A percentile compares a stretch with the other conserved stretches of the same genome.
Conservation (phyloP, 495 filamentous ascomycete species). For the Talaromyces ruber region DNA sequence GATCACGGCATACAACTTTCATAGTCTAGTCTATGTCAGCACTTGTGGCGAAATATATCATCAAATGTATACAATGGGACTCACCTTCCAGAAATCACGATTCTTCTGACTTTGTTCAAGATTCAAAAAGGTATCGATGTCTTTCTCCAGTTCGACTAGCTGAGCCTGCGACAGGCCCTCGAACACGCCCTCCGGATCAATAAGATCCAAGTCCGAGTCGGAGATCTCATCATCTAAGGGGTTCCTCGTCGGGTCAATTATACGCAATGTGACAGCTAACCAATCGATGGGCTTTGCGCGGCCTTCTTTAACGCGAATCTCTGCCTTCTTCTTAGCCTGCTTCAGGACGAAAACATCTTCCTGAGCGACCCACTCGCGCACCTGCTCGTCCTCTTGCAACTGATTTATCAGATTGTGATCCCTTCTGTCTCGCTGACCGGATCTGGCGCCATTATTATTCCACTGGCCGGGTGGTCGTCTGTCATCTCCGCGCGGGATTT, state of each 20-base stretch:
- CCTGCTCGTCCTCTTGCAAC: slow-evolving; percentile 67
- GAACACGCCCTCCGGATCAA: slow-evolving; percentile 76
- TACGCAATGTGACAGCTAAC: slow-evolving; percentile 82
- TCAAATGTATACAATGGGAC: slow-evolving; percentile 2
- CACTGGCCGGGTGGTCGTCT: slow-evolving; percentile 9
- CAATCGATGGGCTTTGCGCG: slow-evolving; percentile 92
- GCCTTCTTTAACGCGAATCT: slow-evolving; percentile 89
- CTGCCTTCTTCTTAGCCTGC: slow-evolving; percentile 96
- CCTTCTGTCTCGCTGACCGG: slow-evolving; percentile 24
- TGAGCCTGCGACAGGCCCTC: slow-evolving; percentile 63
- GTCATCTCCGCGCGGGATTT: slow-evolving; percentile 25
- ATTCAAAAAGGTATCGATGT: slow-evolving; percentile 77
- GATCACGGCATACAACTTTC: slow-evolving; percentile 75
- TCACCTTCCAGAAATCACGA: slow-evolving; percentile 76
- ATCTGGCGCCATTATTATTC: neutral
- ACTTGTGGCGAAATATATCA: neutral
- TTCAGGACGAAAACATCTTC: slow-evolving; percentile 95
- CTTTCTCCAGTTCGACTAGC: slow-evolving; percentile 70
- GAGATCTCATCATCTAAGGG: slow-evolving; percentile 75
- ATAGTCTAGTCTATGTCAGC: slow-evolving; percentile 47
- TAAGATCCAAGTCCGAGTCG: slow-evolving; percentile 67
- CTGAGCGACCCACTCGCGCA: slow-evolving; percentile 77
- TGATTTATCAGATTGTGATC: slow-evolving; percentile 50
- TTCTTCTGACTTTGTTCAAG: slow-evolving; percentile 74
- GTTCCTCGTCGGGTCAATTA: slow-evolving; percentile 74